Conservation (phyloP, 2,329 filamentous ascomycete genomes). For the Grosmannia penicillata region DNA sequence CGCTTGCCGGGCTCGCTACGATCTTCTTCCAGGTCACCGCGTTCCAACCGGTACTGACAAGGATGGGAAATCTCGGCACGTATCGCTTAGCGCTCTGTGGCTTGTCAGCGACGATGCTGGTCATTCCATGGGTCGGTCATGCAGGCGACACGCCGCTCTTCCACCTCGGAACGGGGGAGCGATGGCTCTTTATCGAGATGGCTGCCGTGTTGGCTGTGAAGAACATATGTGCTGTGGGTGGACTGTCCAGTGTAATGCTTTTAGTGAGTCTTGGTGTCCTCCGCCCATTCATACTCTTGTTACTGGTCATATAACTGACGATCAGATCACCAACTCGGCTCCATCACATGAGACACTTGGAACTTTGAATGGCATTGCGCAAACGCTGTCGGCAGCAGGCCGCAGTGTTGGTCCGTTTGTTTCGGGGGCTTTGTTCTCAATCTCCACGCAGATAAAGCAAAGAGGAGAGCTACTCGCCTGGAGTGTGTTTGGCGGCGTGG, state of each 20-base stretch:
- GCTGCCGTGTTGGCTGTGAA: constrained; percentile 71
- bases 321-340: constrained; percentile 81
- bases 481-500: constrained; percentile 72
- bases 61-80: constrained; percentile 70
- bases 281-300: not conserved
- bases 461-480: constrained; percentile 80
- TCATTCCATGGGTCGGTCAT: constrained; percentile 87
- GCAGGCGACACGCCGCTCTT: constrained; percentile 41
- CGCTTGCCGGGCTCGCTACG: constrained; percentile 69
- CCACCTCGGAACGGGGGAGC: constrained; percentile 45
- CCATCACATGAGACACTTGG: constrained; percentile 76
- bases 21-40: constrained; percentile 82
- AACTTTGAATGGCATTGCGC: constrained; percentile 82
- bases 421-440: constrained; percentile 72
- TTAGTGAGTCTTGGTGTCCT: constrained; percentile 39
- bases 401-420: constrained; percentile 79
- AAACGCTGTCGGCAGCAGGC: constrained; percentile 83
- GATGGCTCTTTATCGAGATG: constrained; percentile 69
- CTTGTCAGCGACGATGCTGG: constrained; percentile 65
- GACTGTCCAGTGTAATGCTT: constrained; percentile 75
- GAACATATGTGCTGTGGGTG: constrained; percentile 79
- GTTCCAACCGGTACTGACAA: constrained; percentile 65
- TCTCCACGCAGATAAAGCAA: constrained; percentile 55
- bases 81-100: constrained; percentile 68
- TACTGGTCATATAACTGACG: no score